Conservation (phyloP, 495 filamentous ascomycete species). For the Friedmanniomyces endolithicus region DNA sequence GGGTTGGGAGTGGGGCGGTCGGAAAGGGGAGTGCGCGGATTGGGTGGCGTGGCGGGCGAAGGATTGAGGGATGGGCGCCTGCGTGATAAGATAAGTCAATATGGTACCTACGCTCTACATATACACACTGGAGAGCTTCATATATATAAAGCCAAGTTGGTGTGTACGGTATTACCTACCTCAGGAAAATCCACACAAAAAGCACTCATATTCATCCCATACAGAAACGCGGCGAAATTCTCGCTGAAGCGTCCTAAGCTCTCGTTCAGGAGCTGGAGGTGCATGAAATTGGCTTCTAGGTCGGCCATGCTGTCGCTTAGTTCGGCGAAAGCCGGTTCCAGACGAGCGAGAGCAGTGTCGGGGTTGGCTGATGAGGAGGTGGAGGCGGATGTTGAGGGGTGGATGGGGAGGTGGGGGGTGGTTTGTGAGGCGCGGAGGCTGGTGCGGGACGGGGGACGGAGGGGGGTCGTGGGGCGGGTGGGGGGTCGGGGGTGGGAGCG, state of each 20-base stretch:
- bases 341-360: constrained; percentile 59
- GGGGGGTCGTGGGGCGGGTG: constrained; percentile 82
- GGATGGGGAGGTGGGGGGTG: not conserved
- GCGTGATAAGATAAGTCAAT: too few relatives aligned
- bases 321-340: constrained; percentile 86
- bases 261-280: constrained; percentile 94
- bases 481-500: constrained; percentile 39
- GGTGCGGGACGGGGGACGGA: constrained; percentile 80
- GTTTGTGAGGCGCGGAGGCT: constrained; percentile 57
- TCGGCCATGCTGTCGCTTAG: constrained; percentile 89
- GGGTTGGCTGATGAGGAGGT: constrained; percentile 42
- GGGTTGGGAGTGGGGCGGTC: not conserved
- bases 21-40: constrained; percentile 11
- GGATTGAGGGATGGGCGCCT: constrained; percentile 58
- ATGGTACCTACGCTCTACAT: too few relatives aligned
- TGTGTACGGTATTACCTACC: constrained; percentile 36
- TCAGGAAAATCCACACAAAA: constrained; percentile 98
- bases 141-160: not conserved
- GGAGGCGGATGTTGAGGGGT: constrained; percentile 22
- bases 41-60: constrained; percentile 40
- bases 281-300: constrained; percentile 93
- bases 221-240: constrained; percentile 88
- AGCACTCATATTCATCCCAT: constrained; percentile 96
- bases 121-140: not conserved
- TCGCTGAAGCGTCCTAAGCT: constrained; percentile 88